A percentile compares a stretch with the other conserved stretches of the same genome.
Conservation (phyloP, 1,139 yeast species). For the Scheffersomyces segobiensis region DNA sequence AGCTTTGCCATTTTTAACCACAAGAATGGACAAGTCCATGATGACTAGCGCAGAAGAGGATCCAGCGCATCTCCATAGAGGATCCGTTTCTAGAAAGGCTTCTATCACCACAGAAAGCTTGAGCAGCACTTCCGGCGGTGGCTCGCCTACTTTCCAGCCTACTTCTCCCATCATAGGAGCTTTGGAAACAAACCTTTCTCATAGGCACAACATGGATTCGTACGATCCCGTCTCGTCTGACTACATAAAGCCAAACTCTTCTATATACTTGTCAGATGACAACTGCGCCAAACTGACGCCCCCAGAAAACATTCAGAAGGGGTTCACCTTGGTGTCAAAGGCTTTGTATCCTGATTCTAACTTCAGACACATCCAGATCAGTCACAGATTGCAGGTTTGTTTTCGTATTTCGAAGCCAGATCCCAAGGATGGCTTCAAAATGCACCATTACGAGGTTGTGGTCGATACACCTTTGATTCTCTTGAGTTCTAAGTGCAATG, state of each 20-base stretch:
- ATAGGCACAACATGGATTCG: constrained; percentile 20
- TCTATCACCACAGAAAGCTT: constrained; percentile 8
- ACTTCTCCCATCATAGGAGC: constrained; percentile 44
- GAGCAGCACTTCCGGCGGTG: neutral
- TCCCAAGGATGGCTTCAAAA: constrained; percentile 52
- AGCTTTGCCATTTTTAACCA: constrained; percentile 49
- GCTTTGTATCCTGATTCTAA: constrained; percentile 69
- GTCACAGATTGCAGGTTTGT: constrained; percentile 77
- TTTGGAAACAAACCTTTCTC: constrained; percentile 41
- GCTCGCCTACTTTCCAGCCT: constrained; percentile 17
- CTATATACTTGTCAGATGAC: constrained; percentile 30
- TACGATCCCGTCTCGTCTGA: constrained; percentile 20
- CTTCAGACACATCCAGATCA: constrained; percentile 66
- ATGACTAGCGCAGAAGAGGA: constrained; percentile 27
- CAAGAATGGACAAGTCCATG: constrained; percentile 35
- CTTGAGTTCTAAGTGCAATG: constrained; percentile 69
- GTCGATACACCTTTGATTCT: constrained; percentile 82
- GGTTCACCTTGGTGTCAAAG: constrained; percentile 35
- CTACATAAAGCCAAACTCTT: constrained; percentile 29
- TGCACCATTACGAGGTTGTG: constrained; percentile 86
- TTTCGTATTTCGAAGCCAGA: constrained; percentile 73
- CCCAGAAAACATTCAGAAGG: constrained; percentile 34
- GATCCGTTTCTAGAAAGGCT: constrained; percentile 20
- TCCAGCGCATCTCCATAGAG: constrained; percentile 8
- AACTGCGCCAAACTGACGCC: constrained; percentile 4